phyloP scores from a whole-genome alignment of 2,329 filamentous ascomycete genomes.

The Ophiostoma perfectum region DNA sequence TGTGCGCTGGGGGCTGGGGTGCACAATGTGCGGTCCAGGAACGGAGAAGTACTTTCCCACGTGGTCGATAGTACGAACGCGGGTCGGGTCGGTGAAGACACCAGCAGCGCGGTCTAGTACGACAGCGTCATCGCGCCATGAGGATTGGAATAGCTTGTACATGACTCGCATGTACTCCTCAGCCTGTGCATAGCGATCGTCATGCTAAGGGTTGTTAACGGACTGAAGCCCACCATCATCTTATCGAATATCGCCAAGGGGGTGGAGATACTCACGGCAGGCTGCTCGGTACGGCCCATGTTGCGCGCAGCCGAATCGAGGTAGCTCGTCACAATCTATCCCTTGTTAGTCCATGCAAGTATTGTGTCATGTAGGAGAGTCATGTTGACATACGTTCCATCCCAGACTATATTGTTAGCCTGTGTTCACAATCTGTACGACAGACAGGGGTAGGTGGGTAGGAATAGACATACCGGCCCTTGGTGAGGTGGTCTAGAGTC shows the following conservation, averaged over 20 bases:
- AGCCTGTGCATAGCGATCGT: slow-evolving; percentile 28
- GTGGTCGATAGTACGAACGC: slow-evolving; percentile 24
- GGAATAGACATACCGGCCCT: slow-evolving; percentile 6
- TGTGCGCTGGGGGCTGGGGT: slow-evolving; percentile 24
- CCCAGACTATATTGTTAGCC: slow-evolving; percentile 7
- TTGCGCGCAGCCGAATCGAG: slow-evolving; percentile 25
- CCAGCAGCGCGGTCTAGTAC: slow-evolving; percentile 17
- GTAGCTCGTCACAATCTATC: slow-evolving; percentile 27
- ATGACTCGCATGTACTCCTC: slow-evolving; percentile 28
- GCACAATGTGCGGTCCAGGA: slow-evolving; percentile 30
- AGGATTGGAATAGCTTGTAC: slow-evolving; percentile 27
- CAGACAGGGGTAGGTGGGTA: background rate
- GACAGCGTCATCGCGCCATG: slow-evolving; percentile 26
- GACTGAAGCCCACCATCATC: background rate
- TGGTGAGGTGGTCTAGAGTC: slow-evolving; percentile 25
- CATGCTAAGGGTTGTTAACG: slow-evolving; percentile 23
- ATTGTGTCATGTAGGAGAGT: background rate
- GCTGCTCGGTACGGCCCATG: slow-evolving; percentile 24
- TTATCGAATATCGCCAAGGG: background rate
- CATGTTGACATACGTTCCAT: slow-evolving; percentile 13
- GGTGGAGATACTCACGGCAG: slow-evolving; percentile 8
- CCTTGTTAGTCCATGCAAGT: slow-evolving; percentile 9
- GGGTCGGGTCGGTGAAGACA: slow-evolving; percentile 22
- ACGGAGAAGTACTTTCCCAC: slow-evolving; percentile 22
- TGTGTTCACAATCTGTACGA: background rate